Conservation (phyloP, 495 filamentous ascomycete genomes). For the Podospora anserina region DNA sequence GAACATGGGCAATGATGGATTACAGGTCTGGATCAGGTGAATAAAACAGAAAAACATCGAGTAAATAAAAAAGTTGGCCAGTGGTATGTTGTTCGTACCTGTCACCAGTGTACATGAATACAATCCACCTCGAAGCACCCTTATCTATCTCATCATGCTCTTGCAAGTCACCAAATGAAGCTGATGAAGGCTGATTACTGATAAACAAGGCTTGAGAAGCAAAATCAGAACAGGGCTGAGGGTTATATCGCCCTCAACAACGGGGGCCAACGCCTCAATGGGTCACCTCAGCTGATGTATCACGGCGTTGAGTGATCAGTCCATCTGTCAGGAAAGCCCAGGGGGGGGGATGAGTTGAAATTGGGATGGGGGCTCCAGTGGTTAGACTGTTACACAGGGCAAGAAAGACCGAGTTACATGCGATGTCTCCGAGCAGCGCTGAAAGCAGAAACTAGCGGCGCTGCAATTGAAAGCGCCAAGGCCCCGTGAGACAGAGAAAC, state of each 20-base stretch:
- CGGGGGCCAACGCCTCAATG: not conserved
- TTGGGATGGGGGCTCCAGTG: not conserved
- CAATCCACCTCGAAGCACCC: not conserved
- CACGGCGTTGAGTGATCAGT: not conserved
- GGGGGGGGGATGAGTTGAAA: not conserved
- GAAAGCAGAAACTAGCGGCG: not conserved
- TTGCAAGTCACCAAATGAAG: not conserved
- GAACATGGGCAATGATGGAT: constrained; percentile 3
- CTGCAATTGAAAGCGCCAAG: not conserved
- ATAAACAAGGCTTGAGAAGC: not conserved
- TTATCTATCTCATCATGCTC: not conserved
- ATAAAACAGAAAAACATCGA: not conserved
- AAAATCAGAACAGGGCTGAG: too few species aligned
- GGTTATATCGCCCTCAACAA: not conserved
- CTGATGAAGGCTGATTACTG: not conserved
- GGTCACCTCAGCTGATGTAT: not conserved
- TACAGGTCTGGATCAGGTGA: not conserved
- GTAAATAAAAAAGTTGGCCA: not conserved
- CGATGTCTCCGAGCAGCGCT: not conserved
- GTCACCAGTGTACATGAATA: not conserved
- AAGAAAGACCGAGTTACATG: not conserved
- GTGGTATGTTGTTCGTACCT: not conserved
- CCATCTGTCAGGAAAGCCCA: not conserved
- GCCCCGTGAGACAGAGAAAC: not conserved
- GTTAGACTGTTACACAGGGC: not conserved